Evolutionary conservation across 192 early-diverging fungal genomes (phyloP), one percentile per base, ranked within the genome.

Genomic region (Paraglomus occultum): DNA sequence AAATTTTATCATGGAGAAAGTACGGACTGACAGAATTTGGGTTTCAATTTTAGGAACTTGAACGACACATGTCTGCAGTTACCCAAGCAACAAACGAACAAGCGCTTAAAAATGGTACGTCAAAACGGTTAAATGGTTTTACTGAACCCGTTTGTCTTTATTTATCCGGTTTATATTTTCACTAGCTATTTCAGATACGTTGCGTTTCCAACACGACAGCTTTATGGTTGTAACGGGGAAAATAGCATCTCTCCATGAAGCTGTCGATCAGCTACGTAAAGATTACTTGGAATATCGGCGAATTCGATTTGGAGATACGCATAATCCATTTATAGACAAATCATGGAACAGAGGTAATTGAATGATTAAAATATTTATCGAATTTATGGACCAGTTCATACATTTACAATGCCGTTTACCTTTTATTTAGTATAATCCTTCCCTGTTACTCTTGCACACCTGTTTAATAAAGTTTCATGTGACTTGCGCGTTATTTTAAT

Each of bases 221-320:
- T 69, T 69, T 47, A 69, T 69, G 67, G 53, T 39, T 45, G 31
- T 69, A 18, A 69, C 67, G 6, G 67, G 67, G 44, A 69, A 69
- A 22, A 54, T 69, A 10, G 67, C 67, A 47, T 43, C 23, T 1
- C 46, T 69, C 31, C 53, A 69, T 48, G 67, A 69, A 43, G 23
- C 15, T 7, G 53, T 69, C 10, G 67, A 69, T 10, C 53, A 69
- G 38, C 52, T 69, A 23, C 67, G 67, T 7, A 39, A 69, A 31
- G 31, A 69, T 17, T 69, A 69, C 38, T 54, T 69, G 11, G 50
- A 47, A 22, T 69, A 44, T 46, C 38, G 48, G 47, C 31, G 67
- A 40, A 11, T n/a, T 8, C 14, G 15, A 31, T 23, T 38, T 22
- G 20, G 17, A 22, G 67, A 69, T 44, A 53, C 23, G 31, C 43